Percentiles rank a stretch among this genome's conserved stretches.
These are phyloP conservation scores for Apodospora peruviana DNA, from an alignment of 495 filamentous ascomycete species.

Conservation along the genomic window DNA sequence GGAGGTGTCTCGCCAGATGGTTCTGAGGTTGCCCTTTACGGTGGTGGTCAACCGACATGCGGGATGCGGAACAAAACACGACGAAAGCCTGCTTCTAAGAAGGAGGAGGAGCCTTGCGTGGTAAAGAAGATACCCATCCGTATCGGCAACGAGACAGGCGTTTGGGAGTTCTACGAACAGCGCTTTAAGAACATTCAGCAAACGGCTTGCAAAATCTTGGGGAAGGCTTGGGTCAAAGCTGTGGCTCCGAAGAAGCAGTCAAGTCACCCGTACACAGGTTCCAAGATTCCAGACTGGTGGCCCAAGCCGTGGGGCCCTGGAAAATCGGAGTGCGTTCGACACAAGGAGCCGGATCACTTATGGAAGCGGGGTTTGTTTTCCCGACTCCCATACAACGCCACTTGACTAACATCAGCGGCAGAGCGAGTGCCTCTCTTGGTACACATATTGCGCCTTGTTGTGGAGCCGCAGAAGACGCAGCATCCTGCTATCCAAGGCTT, in stretches of 20 bases:
- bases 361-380: constrained; percentile 58
- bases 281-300: constrained; percentile 77
- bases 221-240: constrained; percentile 75
- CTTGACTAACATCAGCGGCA: constrained; percentile 18
- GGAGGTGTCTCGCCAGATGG: neutral
- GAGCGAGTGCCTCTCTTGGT: constrained; percentile 56
- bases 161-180: constrained; percentile 59
- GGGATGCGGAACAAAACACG: constrained; percentile 16
- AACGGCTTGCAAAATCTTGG: constrained; percentile 64
- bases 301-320: constrained; percentile 49
- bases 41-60: constrained; percentile 26
- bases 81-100: constrained; percentile 8
- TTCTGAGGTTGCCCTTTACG: neutral
- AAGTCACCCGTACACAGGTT: constrained; percentile 72
- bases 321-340: constrained; percentile 40
- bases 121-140: constrained; percentile 33
- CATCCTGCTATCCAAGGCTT: constrained; percentile 32
- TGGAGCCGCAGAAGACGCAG: constrained; percentile 36
- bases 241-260: constrained; percentile 86
- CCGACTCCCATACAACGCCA: neutral
- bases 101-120: neutral
- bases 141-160: constrained; percentile 51
- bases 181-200: constrained; percentile 68
- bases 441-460: constrained; percentile 57
- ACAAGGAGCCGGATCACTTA: constrained; percentile 84